phyloP scores from a whole-genome alignment of 306 rosid genomes.

The Ammopiptanthus mongolicus region DNA sequence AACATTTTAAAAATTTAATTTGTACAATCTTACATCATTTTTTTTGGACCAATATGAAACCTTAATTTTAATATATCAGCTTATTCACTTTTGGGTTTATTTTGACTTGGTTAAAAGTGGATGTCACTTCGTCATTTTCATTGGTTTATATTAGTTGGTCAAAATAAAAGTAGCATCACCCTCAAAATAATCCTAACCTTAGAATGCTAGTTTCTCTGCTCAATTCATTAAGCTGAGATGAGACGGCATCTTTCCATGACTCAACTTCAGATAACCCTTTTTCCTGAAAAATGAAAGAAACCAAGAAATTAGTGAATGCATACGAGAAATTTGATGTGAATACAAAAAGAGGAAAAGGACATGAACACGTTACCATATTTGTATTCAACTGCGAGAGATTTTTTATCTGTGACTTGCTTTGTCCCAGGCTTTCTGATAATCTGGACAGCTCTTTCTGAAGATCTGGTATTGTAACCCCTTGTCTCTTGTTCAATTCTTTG shows the following conservation, averaged over 20 bases:
- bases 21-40: too few species aligned
- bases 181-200: conserved; percentile 43
- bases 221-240: conserved; percentile 55
- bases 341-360: background rate
- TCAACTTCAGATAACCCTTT: conserved; percentile 47
- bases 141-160: too few species aligned
- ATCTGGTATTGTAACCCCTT: conserved; percentile 42
- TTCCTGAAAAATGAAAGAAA: conserved; percentile 42
- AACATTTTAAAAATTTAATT: too few species aligned
- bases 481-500: conserved; percentile 65
- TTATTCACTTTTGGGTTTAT: too few species aligned
- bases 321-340: background rate
- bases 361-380: conserved; percentile 31
- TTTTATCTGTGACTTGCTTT: conserved; percentile 48
- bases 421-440: conserved; percentile 50
- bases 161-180: too few species aligned
- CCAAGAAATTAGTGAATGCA: background rate
- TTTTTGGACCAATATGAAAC: too few species aligned
- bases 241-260: conserved; percentile 62
- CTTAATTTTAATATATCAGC: too few species aligned
- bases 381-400: conserved; percentile 55
- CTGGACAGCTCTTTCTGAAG: conserved; percentile 56
- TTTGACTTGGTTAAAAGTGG: too few species aligned
- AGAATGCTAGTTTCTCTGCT: conserved; percentile 50
- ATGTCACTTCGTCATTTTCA: too few species aligned